Base-by-base conservation (phyloP, 208 protist genomes). In the Naegleria gruberi region DNA sequence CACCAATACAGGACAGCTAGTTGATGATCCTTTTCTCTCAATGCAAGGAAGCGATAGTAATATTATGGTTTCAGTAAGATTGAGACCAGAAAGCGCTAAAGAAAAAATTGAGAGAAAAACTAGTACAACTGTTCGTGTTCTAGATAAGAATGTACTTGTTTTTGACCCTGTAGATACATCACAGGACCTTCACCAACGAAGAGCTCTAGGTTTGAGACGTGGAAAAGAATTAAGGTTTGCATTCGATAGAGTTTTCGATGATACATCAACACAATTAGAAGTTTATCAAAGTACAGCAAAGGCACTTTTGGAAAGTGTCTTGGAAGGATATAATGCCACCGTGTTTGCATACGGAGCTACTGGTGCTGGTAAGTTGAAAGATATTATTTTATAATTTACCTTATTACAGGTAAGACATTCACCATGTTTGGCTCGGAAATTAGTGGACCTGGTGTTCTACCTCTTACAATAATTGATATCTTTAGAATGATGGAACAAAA, bases 331-430 rank as follows among this genome's bases (percentile, higher is more conserved):
- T 93, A 98, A 98, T 92, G 96, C 97, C 55, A 97, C 95, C 92
- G 97, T 98, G 82, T 98, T 98, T 93, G 96, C 96, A 37, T 98
- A 98, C 92, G 96, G 96, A 74, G 96, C 97, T 91, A 98, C 96
- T 15, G 96, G 96, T 55, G 96, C 93, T 91, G 96, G 96, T 40
- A 98, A 98, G 90, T n/a, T n/a, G n/a, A n/a, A n/a, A n/a, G n/a
- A n/a, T n/a, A 55, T 19, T 55, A 55, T 19, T 55, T 19, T 55
- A 55, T 55, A 55, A 55, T 55, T 55, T 55, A 55, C 46, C 15
- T 55, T 55, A 55, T 55, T 5, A 55, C 5, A 5, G 15, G 15
- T 55, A 19, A 10, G 30, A 93, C 91, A 30, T 89, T 82, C 55
- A 92, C 91, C 37, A 92, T 92, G 89, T 77, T 90, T 65, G 91